These are phyloP conservation scores for Phytophthora constricta DNA, from an alignment of 352 stramenopile species.

Conservation along the genomic window DNA sequence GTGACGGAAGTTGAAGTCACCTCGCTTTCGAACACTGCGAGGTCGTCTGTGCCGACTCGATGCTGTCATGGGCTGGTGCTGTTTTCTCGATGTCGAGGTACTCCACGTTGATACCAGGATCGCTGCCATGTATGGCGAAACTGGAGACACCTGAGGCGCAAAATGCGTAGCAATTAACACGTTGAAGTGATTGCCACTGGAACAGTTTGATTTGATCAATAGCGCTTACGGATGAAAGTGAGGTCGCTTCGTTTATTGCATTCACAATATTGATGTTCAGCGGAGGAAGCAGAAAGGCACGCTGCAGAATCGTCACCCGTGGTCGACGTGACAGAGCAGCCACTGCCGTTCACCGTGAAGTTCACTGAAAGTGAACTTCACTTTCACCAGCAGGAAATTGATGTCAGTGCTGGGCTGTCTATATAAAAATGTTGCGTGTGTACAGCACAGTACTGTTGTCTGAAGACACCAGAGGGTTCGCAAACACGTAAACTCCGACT, in stretches of 20 bases:
- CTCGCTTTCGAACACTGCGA: neutral
- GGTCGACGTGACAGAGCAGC: slow-evolving; percentile 12
- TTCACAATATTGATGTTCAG: slow-evolving; percentile 20
- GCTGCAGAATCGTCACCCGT: neutral
- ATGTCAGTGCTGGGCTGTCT: too few species aligned
- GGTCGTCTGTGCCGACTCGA: neutral
- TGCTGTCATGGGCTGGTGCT: slow-evolving; percentile 1
- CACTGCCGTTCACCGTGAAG: too few species aligned
- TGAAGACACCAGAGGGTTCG: slow-evolving; percentile 17
- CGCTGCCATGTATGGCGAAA: slow-evolving; percentile 9
- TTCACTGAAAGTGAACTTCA: too few species aligned
- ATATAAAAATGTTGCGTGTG: too few species aligned
- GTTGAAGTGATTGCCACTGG: slow-evolving; percentile 22
- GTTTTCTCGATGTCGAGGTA: slow-evolving; percentile 9
- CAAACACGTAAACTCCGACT: slow-evolving; percentile 32
- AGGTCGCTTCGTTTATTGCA: slow-evolving; percentile 8
- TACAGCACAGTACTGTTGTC: slow-evolving; percentile 20
- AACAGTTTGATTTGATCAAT: slow-evolving; percentile 16
- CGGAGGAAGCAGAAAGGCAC: slow-evolving; percentile 12
- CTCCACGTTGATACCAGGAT: slow-evolving; percentile 14
- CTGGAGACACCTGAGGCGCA: slow-evolving; percentile 4
- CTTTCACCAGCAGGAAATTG: slow-evolving; percentile 24
- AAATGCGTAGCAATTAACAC: slow-evolving; percentile 28
- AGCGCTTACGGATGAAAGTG: neutral
- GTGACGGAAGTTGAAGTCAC: slow-evolving; percentile 10